Evolutionary conservation across 2,329 filamentous ascomycete genomes (phyloP), one percentile per base, ranked within the genome.

Genomic region (Alternaria viburni): DNA sequence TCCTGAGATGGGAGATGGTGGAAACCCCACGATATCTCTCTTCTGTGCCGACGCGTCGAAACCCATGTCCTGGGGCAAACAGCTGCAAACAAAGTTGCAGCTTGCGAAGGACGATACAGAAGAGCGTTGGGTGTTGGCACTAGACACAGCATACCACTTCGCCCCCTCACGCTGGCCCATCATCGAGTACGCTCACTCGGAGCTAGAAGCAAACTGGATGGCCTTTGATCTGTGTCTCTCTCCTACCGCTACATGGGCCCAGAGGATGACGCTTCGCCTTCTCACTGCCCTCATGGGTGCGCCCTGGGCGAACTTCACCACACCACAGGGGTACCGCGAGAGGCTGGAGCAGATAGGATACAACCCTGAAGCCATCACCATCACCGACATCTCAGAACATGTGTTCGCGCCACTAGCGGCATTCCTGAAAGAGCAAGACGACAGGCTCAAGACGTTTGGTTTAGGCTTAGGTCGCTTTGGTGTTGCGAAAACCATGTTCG

Each of bases 121-220:
- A 6, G 71, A 86, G 54, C 69, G 72, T n/a, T 88, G 86, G 85
- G 76, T 88, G 0, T 78, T 88, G 1, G 86, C 83, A 0, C 79
- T 88, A 1, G 87, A 88, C 69, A 85, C 85, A 3, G 71, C 87
- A 6, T 88, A 89, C 58, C 86, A 88, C 70, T 88, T 88, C 69
- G 79, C 77, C 0, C 87, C 86, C 0, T 87, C 86, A 0, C 78
- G 86, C 13, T 79, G 75, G 57, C 81, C 83, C 0, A 69, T 87
- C 3, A 80, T 88, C 13, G 59, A 74, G 8, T 78, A 84, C 46
- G 81, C 84, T 1, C 74, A 78, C 5, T 70, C 66, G 4, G 74
- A 74, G 0, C 77, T 88, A 1, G 68, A 79, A 4, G 86, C 86
- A 1, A 82, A 84, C 0, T 74, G 86, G 55, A 86, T 87, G 83